Conservation (phyloP, 768 basidiomycete genomes). For the Tylopilus cervinicoccineus region DNA sequence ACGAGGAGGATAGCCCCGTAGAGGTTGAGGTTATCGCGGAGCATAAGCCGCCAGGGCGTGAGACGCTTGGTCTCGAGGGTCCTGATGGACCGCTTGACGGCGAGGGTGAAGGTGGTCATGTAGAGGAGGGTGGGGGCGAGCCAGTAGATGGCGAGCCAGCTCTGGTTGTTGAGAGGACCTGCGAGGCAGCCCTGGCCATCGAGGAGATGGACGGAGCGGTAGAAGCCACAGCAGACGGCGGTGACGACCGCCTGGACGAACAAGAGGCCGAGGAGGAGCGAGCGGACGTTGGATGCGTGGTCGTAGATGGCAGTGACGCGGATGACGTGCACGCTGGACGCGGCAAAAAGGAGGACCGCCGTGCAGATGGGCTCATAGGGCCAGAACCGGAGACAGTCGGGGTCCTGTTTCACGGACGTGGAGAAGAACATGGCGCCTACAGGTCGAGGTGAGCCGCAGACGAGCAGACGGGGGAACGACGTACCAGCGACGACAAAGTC, state of each 20-base stretch:
- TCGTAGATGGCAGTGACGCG: constrained; percentile 76
- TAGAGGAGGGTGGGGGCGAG: constrained; percentile 67
- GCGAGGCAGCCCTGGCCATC: constrained; percentile 83
- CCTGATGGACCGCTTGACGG: constrained; percentile 20
- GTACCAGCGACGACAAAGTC: constrained; percentile 76
- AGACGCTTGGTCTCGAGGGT: constrained; percentile 44
- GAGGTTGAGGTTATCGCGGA: constrained; percentile 84
- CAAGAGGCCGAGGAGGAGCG: constrained; percentile 53
- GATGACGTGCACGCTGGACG: constrained; percentile 72
- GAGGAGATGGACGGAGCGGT: constrained; percentile 71
- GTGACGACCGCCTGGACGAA: constrained; percentile 69
- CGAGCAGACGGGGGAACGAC: constrained; percentile 9
- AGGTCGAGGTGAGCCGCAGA: not conserved
- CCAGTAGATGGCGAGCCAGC: constrained; percentile 88
- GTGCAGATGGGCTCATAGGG: constrained; percentile 87
- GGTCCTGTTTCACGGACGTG: constrained; percentile 53
- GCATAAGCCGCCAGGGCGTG: constrained; percentile 80
- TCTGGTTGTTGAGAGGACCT: constrained; percentile 59
- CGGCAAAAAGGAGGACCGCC: constrained; percentile 67
- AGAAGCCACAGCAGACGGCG: constrained; percentile 75
- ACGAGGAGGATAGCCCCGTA: constrained; percentile 78
- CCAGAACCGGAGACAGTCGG: constrained; percentile 65
- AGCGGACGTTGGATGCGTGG: constrained; percentile 51
- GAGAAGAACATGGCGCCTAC: constrained; percentile 82
- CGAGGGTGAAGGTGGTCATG: constrained; percentile 29